phyloP scores from a whole-genome alignment of 1,284 basidiomycete genomes.

The Sanghuangporus weigelae region DNA sequence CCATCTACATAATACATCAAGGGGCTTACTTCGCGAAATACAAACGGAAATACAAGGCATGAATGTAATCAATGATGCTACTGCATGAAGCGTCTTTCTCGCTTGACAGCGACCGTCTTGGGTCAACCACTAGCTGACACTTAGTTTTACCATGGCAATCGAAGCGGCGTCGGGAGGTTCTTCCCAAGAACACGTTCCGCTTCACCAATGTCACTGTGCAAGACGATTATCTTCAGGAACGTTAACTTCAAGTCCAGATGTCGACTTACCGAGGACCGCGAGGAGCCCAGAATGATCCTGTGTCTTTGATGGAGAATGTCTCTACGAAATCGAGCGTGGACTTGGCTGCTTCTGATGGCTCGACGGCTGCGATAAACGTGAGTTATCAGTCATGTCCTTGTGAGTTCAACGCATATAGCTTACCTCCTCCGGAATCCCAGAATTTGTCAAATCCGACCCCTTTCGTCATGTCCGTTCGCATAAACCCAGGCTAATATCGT shows the following conservation, averaged over 20 bases:
- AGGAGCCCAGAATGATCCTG: constrained; percentile 44
- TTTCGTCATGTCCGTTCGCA: constrained; percentile 42
- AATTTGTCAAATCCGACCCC: constrained; percentile 39
- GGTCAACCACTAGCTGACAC: no score
- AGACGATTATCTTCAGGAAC: not conserved
- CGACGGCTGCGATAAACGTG: constrained; percentile 29
- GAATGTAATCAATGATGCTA: no score
- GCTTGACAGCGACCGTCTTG: no score
- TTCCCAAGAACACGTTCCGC: constrained; percentile 40
- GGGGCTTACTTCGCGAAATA: no score
- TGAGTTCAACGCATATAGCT: constrained; percentile 7
- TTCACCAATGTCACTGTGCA: constrained; percentile 36
- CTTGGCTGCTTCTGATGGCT: constrained; percentile 36
- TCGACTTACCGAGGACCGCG: constrained; percentile 33
- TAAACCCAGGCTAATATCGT: constrained; percentile 26
- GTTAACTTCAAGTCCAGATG: not conserved
- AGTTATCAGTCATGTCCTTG: not conserved
- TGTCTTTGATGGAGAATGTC: constrained; percentile 29
- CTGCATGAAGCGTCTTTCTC: no score
- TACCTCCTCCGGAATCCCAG: constrained; percentile 39
- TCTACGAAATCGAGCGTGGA: constrained; percentile 36
- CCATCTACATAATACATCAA: no score
- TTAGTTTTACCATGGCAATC: constrained; percentile 34
- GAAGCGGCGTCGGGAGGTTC: constrained; percentile 35
- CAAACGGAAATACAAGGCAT: no score